Conservation (phyloP, 306 rosid species). For the Begonia masoniana region DNA sequence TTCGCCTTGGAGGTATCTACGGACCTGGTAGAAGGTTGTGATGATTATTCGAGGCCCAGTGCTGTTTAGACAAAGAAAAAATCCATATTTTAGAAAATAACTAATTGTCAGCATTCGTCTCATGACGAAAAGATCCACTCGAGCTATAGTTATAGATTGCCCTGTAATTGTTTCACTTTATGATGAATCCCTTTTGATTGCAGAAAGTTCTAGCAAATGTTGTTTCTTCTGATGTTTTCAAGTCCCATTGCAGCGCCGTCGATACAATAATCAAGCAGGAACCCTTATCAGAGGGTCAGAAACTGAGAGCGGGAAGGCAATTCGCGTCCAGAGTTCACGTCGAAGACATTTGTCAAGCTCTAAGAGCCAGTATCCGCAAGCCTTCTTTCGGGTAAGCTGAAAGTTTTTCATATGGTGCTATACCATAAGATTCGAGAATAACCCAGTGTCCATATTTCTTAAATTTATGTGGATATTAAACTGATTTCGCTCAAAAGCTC, state of each 20-base stretch:
- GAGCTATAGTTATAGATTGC: too few relatives aligned
- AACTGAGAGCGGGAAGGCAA: constrained; percentile 35
- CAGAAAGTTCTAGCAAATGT: not conserved
- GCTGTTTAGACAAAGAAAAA: too few relatives aligned
- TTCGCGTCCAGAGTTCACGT: constrained; percentile 78
- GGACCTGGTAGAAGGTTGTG: constrained; percentile 93
- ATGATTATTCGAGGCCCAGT: not conserved
- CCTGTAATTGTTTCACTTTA: too few relatives aligned
- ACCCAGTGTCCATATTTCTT: too few relatives aligned
- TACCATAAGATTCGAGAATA: too few relatives aligned
- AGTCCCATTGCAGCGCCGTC: constrained; percentile 36
- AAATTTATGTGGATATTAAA: too few relatives aligned
- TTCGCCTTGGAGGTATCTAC: constrained; percentile 93
- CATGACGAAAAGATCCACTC: too few relatives aligned
- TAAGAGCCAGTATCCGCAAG: constrained; percentile 34
- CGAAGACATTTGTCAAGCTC: constrained; percentile 72
- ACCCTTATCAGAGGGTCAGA: constrained; percentile 46
- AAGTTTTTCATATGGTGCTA: too few relatives aligned
- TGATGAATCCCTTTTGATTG: too few relatives aligned
- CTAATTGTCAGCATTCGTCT: too few relatives aligned
- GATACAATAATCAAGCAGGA: constrained; percentile 59
- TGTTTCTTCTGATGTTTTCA: not conserved
- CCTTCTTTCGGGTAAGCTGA: constrained; percentile 25
- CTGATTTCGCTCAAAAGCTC: too few relatives aligned
- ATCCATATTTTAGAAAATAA: too few relatives aligned